A percentile compares a stretch with the other conserved stretches of the same genome.
phyloP scores from a whole-genome alignment of 2,329 filamentous ascomycete genomes.

The Calonectria pteridis region DNA sequence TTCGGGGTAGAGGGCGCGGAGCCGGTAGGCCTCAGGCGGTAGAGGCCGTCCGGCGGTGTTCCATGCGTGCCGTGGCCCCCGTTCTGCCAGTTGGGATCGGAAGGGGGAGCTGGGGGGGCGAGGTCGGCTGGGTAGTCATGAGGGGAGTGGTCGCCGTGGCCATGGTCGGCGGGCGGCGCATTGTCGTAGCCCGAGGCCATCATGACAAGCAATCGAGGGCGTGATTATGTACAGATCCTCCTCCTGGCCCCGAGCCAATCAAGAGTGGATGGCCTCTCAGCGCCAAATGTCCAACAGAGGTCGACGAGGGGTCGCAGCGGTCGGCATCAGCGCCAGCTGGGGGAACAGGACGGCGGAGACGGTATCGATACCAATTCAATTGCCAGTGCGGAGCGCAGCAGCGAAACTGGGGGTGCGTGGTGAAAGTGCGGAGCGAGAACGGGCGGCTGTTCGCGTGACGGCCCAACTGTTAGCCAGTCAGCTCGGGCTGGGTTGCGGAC shows the following conservation, averaged over 20 bases:
- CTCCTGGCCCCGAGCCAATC: conserved; percentile 44
- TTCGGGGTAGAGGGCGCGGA: conserved; percentile 51
- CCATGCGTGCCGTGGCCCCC: conserved; percentile 50
- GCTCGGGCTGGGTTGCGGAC: conserved; percentile 38
- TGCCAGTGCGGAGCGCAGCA: conserved; percentile 35
- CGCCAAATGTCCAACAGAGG: conserved; percentile 48
- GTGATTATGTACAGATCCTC: conserved; percentile 39
- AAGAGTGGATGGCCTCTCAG: conserved; percentile 43
- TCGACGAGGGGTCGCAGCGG: conserved; percentile 49
- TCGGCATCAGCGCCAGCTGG: conserved; percentile 54
- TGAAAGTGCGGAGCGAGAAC: conserved; percentile 34
- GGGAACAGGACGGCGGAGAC: conserved; percentile 28
- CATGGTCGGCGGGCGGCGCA: conserved; percentile 54
- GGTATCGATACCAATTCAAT: conserved; percentile 47
- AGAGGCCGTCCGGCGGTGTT: conserved; percentile 54
- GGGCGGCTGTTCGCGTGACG: conserved; percentile 45
- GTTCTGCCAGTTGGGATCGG: conserved; percentile 54
- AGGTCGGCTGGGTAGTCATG: conserved; percentile 47
- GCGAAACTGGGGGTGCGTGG: conserved; percentile 30
- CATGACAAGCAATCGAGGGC: conserved; percentile 44
- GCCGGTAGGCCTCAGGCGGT: conserved; percentile 50
- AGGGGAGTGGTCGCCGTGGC: conserved; percentile 46
- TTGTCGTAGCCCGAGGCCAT: conserved; percentile 64
- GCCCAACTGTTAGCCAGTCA: conserved; percentile 41
- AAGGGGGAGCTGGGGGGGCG: conserved; percentile 46